A percentile compares a stretch with the other conserved stretches of the same genome.
These are phyloP conservation scores for Ilex paraguariensis DNA, from an alignment of 305 asterid species.

Conservation along the genomic window DNA sequence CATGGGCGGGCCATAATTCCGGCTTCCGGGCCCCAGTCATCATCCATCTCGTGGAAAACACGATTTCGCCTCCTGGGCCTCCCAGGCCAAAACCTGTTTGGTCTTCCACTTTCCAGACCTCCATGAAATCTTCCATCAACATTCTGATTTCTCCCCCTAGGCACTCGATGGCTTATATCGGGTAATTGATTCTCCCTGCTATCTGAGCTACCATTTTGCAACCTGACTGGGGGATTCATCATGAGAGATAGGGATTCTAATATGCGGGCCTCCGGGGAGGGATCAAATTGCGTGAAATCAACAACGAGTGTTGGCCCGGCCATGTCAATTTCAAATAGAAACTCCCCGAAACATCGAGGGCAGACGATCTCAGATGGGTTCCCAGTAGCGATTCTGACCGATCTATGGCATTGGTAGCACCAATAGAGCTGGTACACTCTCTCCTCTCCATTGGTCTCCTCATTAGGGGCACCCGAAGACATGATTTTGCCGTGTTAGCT, in stretches of 20 bases:
- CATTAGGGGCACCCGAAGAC: slow-evolving; percentile 34
- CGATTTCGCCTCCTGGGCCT: slow-evolving; percentile 43
- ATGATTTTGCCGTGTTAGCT: slow-evolving; percentile 11
- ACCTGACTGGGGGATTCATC: slow-evolving; percentile 37
- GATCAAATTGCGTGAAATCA: slow-evolving; percentile 68
- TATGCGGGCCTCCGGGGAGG: slow-evolving; percentile 80
- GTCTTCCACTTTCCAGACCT: slow-evolving; percentile 19
- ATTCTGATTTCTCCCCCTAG: background rate
- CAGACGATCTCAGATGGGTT: slow-evolving; percentile 43
- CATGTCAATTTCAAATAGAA: slow-evolving; percentile 49
- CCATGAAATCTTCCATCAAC: slow-evolving; percentile 1
- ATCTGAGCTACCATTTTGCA: slow-evolving; percentile 5
- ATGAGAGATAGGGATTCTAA: slow-evolving; percentile 66
- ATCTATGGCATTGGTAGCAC: slow-evolving; percentile 87
- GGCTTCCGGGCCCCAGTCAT: slow-evolving; percentile 52
- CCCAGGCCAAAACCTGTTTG: slow-evolving; percentile 35
- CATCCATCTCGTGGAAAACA: slow-evolving; percentile 20
- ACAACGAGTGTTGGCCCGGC: slow-evolving; percentile 34
- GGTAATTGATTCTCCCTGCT: background rate
- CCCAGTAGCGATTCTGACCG: slow-evolving; percentile 39
- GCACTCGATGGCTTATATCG: slow-evolving; percentile 18
- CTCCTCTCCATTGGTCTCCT: slow-evolving; percentile 10
- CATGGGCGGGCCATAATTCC: slow-evolving; percentile 85
- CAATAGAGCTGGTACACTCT: slow-evolving; percentile 51
- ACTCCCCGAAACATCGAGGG: slow-evolving; percentile 68